phyloP scores from a whole-genome alignment of 1,284 basidiomycete genomes.

The Coriolopsis trogii region DNA sequence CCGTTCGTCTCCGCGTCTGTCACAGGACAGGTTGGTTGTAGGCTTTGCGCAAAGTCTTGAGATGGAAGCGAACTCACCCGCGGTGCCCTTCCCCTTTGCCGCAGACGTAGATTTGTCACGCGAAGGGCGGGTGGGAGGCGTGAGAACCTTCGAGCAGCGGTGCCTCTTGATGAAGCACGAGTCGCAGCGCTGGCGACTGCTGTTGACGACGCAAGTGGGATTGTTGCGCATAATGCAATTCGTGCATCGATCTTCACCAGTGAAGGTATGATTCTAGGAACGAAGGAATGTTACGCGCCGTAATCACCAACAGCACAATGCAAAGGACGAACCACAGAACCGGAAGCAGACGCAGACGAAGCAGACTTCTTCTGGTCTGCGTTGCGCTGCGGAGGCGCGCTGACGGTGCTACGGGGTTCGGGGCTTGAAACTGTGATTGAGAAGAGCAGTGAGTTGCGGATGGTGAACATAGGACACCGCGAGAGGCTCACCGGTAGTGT shows the following conservation, averaged over 20 bases:
- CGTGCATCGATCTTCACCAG: conserved; percentile 23
- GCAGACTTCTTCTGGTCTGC: conserved; percentile 19
- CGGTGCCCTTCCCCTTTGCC: conserved; percentile 21
- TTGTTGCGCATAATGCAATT: conserved; percentile 24
- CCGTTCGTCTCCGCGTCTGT: conserved; percentile 17
- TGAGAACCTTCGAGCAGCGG: conserved; percentile 27
- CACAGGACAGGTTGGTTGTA: conserved; percentile 1
- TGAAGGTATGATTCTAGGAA: conserved; percentile 18
- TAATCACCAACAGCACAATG: not conserved
- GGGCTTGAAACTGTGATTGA: conserved; percentile 21
- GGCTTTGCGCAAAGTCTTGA: not conserved
- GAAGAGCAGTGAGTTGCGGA: conserved; percentile 13
- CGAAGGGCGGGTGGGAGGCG: conserved; percentile 23
- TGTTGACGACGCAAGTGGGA: conserved; percentile 22
- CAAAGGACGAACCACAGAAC: conserved; percentile 20
- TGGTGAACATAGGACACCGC: conserved; percentile 15
- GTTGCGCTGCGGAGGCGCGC: conserved; percentile 19
- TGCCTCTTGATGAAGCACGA: conserved; percentile 24
- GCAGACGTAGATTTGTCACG: conserved; percentile 21
- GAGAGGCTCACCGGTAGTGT: conserved; percentile 22
- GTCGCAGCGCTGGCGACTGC: conserved; percentile 26
- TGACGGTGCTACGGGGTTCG: conserved; percentile 24
- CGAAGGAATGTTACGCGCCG: not conserved
- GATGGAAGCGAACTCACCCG: conserved; percentile 12
- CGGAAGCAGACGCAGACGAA: conserved; percentile 4